Conservation (phyloP, 371 early-diverging fungal species). For the Mucor saturninus region DNA sequence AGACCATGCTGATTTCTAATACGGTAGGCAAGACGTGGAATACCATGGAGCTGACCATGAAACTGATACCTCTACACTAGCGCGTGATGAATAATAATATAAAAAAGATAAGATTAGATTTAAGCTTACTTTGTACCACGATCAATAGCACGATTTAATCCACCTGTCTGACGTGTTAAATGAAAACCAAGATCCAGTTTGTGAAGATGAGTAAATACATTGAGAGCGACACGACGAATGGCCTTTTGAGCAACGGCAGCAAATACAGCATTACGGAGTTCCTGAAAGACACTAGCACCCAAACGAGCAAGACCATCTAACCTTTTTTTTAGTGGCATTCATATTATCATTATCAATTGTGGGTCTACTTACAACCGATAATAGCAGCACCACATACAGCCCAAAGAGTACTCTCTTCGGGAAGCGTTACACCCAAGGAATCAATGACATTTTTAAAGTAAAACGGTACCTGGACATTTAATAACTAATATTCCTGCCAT, state of each 20-base stretch:
- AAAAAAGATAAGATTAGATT: too few species aligned
- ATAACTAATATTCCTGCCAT: constrained; percentile 41
- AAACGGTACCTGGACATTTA: constrained; percentile 95
- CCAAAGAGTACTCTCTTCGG: constrained; percentile 67
- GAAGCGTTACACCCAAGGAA: constrained; percentile 58
- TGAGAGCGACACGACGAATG: constrained; percentile 84
- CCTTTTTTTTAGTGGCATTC: not conserved
- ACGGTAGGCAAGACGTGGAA: constrained; percentile 93
- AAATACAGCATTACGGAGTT: constrained; percentile 94
- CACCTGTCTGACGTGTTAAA: constrained; percentile 92
- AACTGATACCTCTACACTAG: constrained; percentile 84
- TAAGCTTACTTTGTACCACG: constrained; percentile 88
- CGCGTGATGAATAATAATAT: too few species aligned
- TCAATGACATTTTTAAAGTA: constrained; percentile 93
- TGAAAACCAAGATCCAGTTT: constrained; percentile 89
- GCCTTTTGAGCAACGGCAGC: constrained; percentile 94
- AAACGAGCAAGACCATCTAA: constrained; percentile 88
- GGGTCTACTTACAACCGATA: constrained; percentile 74
- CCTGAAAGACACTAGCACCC: constrained; percentile 83
- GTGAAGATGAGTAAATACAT: constrained; percentile 89
- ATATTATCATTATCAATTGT: not conserved
- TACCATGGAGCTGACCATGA: constrained; percentile 89
- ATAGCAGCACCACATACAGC: constrained; percentile 86
- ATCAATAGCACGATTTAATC: constrained; percentile 93
- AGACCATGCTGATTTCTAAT: constrained; percentile 94